phyloP scores from a whole-genome alignment of 2,329 filamentous ascomycete species.

The Incumbomyces lentus region DNA sequence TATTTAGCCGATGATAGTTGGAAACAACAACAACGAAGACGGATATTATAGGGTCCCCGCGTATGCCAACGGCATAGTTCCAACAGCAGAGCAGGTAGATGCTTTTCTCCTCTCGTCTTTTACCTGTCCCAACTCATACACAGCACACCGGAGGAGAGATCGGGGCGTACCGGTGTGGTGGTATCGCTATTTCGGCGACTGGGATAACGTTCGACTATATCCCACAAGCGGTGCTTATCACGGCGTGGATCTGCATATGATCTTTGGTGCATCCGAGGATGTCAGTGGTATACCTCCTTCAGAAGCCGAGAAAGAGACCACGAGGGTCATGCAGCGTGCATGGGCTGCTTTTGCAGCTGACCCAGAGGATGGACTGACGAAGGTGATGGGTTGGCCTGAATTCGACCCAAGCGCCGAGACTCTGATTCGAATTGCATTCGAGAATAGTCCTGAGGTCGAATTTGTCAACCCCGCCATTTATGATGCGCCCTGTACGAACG shows the following conservation, averaged over 20 bases:
- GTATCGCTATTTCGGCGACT: constrained; percentile 42
- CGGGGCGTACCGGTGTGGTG: too few species aligned
- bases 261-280: constrained; percentile 34
- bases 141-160: too few species aligned
- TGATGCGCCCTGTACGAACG: constrained; percentile 9
- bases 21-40: too few species aligned
- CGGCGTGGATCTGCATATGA: constrained; percentile 39
- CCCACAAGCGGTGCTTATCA: constrained; percentile 41
- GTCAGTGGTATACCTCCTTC: constrained; percentile 30
- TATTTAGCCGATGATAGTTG: too few species aligned
- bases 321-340: constrained; percentile 30
- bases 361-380: constrained; percentile 27
- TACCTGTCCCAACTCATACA: too few species aligned
- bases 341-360: constrained; percentile 35
- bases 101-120: too few species aligned
- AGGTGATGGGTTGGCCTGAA: constrained; percentile 28
- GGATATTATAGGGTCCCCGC: too few species aligned
- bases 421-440: constrained; percentile 22
- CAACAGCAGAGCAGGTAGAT: too few species aligned
- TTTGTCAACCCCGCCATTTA: constrained; percentile 23
- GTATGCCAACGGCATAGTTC: too few species aligned
- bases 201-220: constrained; percentile 36
- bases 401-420: constrained; percentile 23
- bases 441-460: constrained; percentile 18
- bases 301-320: constrained; percentile 25